These are phyloP conservation scores for Spizellomyces sp. DNA, from an alignment of 192 early-diverging fungal genomes.

Conservation along the genomic window DNA sequence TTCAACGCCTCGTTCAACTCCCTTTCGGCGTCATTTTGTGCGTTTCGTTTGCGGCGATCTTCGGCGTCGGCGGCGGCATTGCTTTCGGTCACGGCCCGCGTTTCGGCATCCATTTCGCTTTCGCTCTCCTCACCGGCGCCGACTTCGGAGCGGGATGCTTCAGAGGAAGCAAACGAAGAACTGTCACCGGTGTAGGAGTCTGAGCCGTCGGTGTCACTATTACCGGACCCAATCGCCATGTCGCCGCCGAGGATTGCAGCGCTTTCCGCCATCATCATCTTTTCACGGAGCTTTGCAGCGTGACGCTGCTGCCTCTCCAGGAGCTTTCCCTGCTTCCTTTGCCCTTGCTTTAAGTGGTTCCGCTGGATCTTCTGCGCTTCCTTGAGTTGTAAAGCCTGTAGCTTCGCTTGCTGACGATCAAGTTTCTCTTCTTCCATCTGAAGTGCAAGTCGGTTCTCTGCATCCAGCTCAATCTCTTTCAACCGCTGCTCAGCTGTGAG, in stretches of 20 bases:
- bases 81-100: constrained; percentile 12
- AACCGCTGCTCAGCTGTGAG: constrained; percentile 18
- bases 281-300: constrained; percentile 19
- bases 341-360: constrained; percentile 26
- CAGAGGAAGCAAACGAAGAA: constrained; percentile 10
- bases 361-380: constrained; percentile 33
- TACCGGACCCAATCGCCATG: constrained; percentile 12
- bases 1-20: constrained; percentile 22
- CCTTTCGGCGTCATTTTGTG: constrained; percentile 16
- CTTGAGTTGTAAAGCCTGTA: constrained; percentile 32
- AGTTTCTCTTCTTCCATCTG: constrained; percentile 25
- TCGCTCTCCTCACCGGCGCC: constrained; percentile 5
- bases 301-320: constrained; percentile 37
- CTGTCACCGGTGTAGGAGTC: constrained; percentile 28
- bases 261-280: constrained; percentile 13
- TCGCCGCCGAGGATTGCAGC: constrained; percentile 24
- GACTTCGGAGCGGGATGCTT: constrained; percentile 7
- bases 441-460: constrained; percentile 7
- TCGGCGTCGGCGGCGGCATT: constrained; percentile 21
- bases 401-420: constrained; percentile 7
- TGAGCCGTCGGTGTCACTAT: constrained; percentile 25
- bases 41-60: constrained; percentile 14
- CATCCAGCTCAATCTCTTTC: constrained; percentile 23
- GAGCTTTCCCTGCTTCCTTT: constrained; percentile 35
- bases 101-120: constrained; percentile 2